Evolutionary conservation across 2,329 filamentous ascomycete species (phyloP).

Genomic region (Salinomyces thailandicus): DNA sequence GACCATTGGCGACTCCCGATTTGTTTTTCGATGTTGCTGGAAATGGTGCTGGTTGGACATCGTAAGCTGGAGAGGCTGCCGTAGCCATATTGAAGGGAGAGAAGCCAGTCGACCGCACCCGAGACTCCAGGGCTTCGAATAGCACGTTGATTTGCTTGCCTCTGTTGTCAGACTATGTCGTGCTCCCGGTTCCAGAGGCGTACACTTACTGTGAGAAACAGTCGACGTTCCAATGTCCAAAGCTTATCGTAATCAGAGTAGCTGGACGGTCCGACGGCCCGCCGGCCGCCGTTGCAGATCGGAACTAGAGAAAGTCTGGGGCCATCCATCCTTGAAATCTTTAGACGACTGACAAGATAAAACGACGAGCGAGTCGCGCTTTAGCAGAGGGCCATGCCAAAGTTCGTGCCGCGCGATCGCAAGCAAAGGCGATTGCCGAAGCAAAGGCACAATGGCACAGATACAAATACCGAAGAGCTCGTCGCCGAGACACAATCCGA

Average conservation of each 20-base stretch:
- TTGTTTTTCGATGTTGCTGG: slow-evolving; percentile 28
- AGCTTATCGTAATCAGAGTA: background rate
- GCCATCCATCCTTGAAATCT: background rate
- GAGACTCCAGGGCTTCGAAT: no score
- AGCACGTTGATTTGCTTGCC: no score
- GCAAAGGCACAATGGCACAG: slow-evolving; percentile 34
- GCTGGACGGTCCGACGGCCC: background rate
- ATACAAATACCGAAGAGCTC: slow-evolving; percentile 46
- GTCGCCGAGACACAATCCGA: slow-evolving; percentile 41
- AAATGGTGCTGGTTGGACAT: slow-evolving; percentile 47
- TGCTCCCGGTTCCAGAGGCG: no score
- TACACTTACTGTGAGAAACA: no score
- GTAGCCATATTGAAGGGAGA: no score
- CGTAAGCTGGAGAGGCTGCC: slow-evolving; percentile 1
- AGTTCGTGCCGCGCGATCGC: slow-evolving; percentile 45
- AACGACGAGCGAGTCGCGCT: background rate
- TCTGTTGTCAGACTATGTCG: no score
- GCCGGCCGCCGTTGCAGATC: background rate
- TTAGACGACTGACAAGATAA: background rate
- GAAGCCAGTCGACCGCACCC: no score
- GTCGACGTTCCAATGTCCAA: background rate
- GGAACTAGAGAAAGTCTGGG: no score
- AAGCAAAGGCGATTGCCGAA: slow-evolving; percentile 57
- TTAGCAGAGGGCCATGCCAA: slow-evolving; percentile 4
- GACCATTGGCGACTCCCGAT: slow-evolving; percentile 53